Base-by-base conservation (phyloP, 139 green algal genomes). In the Closterium sp. region DNA sequence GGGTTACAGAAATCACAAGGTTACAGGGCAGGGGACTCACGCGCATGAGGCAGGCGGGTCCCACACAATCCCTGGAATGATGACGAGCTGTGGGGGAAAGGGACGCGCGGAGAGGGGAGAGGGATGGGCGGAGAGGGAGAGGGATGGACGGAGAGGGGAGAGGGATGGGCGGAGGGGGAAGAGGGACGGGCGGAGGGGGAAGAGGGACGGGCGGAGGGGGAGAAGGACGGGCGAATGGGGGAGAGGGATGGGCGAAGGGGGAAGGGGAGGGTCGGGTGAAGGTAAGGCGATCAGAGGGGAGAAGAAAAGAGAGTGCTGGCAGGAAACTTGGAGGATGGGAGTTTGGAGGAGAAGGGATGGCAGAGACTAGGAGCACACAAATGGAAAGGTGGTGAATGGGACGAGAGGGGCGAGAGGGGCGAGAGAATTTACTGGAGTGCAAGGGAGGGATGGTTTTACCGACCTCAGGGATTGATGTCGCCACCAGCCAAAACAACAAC, bases 1-100 rank as follows among this genome's bases (percentile, higher is more conserved):
- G 2, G 38, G 38, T 38, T 7, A 38, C 32, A 38, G 32, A 4
- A 4, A n/a, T n/a, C 4, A 4, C 2, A 2, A 38, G 32, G 4
- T 45, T 45, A 45, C 38, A 45, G 38, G 4, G 38, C 38, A 10
- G 38, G 0, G 50, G 50, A 98, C 98, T 98, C 97, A 99, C 9
- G 98, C 98, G 89, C 97, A 99, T 0, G 98, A 99, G 24, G 97
- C 98, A 7, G 98, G 98, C 1, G 96, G 95, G 93, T 99, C 97
- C 98, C 98, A 99, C 7, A 98, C 97, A 11, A 99, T 96, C 0
- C 98, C 98, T 1, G 96, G 96, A 79, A 99, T 93, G 0, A 95
- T 73, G 24, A 94, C 92, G 19, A 94, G 90, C 92, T 94, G 92
- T 27, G 88, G 50, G 38, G 38, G 38, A 45, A 0, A 0, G 27